Base-by-base conservation (phyloP, 768 basidiomycete species). In the Termitomyces sp. region DNA sequence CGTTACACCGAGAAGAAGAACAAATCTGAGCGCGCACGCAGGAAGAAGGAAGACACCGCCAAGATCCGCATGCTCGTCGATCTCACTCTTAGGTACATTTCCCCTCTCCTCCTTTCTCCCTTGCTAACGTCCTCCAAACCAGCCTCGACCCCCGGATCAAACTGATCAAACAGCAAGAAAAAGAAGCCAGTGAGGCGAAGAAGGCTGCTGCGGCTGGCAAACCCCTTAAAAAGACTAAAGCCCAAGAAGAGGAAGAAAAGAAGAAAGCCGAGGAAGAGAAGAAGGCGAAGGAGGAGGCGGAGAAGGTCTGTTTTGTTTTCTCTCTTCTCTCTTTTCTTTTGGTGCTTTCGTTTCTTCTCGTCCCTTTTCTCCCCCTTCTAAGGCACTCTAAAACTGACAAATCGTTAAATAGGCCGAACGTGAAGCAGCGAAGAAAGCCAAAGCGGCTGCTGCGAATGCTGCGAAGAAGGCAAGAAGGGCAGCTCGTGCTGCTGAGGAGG, bases 1-100 rank as follows among this genome's bases (percentile, higher is more conserved):
- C 89, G 96, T 31, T 97, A 95, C 76, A 94, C 93, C 18, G 96
- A 44, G n/a, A 44, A 44, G 42, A 44, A 44, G 5, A 44, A 44
- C 42, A 44, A 44, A 24, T 44, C 42, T 10, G 96, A 99, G 75
- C 94, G 96, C 34, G 92, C 94, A 13, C 83, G 94, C 57, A 81
- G 92, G 70, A 99, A 99, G 81, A 97, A 97, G 81, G 96, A 97
- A 65, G 96, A 99, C 73, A 98, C 84, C 46, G 88, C 93, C 13
- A 90, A 94, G 65, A 73, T 98, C 29, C 87, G 96, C 54, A 77
- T 77, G 28, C 77, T 99, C 26, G 94, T 99, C 51, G 96, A 98
- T 76, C 75, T 88, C 56, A 84, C 92, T 24, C 82, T 97, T 49
- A 75, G 77, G 80, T 78, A 60, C 24, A 31, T 29, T 9, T 20